These are phyloP conservation scores for Arthrobotrys iridis DNA, from an alignment of 2,329 filamentous ascomycete genomes.

Conservation along the genomic window DNA sequence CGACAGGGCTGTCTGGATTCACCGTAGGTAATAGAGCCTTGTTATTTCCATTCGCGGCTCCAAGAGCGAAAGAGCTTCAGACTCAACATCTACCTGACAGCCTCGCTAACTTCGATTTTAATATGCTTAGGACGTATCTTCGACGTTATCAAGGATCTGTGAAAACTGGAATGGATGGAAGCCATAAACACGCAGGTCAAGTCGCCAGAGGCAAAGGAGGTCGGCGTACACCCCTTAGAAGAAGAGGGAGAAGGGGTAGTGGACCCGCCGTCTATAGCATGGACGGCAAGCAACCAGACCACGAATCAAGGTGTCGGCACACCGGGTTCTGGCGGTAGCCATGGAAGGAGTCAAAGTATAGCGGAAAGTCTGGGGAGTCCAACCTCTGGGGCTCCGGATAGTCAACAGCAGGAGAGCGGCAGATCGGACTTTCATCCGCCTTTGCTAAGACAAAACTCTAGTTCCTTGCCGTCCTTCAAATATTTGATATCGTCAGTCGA, in stretches of 20 bases:
- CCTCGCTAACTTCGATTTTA: not conserved
- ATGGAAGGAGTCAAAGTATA: conserved; percentile 30
- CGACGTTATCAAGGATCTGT: conserved; percentile 27
- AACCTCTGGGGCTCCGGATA: conserved; percentile 3
- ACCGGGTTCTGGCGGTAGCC: conserved; percentile 10
- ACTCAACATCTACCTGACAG: not conserved
- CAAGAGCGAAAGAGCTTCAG: not conserved
- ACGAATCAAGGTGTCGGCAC: conserved; percentile 5
- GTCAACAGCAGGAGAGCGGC: conserved; percentile 18
- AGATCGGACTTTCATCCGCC: conserved; percentile 28
- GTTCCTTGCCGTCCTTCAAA: conserved; percentile 38
- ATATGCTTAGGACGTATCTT: conserved; percentile 29
- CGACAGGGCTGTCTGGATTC: not conserved
- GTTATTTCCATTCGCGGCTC: no score
- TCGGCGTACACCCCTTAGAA: conserved; percentile 16
- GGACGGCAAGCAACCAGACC: conserved; percentile 42
- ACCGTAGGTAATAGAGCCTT: not conserved
- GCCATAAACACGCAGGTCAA: conserved; percentile 26
- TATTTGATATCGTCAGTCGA: conserved; percentile 48
- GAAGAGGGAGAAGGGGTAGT: conserved; percentile 4
- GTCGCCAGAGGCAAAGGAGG: conserved; percentile 29
- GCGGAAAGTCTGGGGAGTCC: conserved; percentile 10
- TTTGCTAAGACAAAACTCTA: conserved; percentile 31
- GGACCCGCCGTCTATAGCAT: conserved; percentile 15
- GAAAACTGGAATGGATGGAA: conserved; percentile 48